Evolutionary conservation across 352 stramenopile species (phyloP).

Genomic region (Globisporangium perplexum): DNA sequence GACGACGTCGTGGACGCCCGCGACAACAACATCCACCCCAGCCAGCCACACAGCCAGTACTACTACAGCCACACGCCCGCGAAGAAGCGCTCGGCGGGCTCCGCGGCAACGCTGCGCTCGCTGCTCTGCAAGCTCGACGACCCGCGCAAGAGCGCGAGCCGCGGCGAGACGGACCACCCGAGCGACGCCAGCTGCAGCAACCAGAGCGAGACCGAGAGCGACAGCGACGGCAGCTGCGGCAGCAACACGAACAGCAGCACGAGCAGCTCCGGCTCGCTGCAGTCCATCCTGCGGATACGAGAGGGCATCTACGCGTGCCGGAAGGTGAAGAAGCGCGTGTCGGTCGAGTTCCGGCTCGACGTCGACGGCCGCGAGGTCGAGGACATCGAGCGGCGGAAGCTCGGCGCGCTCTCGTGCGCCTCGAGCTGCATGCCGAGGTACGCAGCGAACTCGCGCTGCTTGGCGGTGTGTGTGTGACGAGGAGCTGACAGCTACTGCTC

Average conservation of each 20-base stretch:
- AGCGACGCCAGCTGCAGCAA: slow-evolving; percentile 18
- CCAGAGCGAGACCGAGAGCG: slow-evolving; percentile 77
- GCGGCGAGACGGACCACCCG: slow-evolving; percentile 4
- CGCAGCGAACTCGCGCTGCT: not conserved
- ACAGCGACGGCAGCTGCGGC: slow-evolving; percentile 60
- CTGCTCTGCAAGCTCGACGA: slow-evolving; percentile 13
- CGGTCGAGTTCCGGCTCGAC: slow-evolving; percentile 65
- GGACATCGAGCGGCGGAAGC: slow-evolving; percentile 21
- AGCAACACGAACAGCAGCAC: slow-evolving; percentile 19
- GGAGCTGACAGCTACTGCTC: too few species aligned
- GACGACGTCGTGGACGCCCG: slow-evolving; percentile 11
- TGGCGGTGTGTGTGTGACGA: not conserved
- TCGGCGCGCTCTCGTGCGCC: slow-evolving; percentile 21
- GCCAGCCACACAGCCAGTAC: not conserved
- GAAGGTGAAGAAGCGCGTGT: slow-evolving; percentile 52
- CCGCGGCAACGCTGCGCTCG: slow-evolving; percentile 10
- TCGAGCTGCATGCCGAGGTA: slow-evolving; percentile 55
- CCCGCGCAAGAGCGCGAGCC: slow-evolving; percentile 6
- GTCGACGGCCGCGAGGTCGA: slow-evolving; percentile 32
- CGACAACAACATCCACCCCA: not conserved
- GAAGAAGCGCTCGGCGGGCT: slow-evolving; percentile 3
- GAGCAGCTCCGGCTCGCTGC: slow-evolving; percentile 22
- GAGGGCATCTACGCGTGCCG: slow-evolving; percentile 25
- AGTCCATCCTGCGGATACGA: slow-evolving; percentile 68
- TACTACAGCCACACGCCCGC: slow-evolving; percentile 4